Evolutionary conservation across 768 basidiomycete genomes (phyloP).

Genomic region (Boletellus emodensis): DNA sequence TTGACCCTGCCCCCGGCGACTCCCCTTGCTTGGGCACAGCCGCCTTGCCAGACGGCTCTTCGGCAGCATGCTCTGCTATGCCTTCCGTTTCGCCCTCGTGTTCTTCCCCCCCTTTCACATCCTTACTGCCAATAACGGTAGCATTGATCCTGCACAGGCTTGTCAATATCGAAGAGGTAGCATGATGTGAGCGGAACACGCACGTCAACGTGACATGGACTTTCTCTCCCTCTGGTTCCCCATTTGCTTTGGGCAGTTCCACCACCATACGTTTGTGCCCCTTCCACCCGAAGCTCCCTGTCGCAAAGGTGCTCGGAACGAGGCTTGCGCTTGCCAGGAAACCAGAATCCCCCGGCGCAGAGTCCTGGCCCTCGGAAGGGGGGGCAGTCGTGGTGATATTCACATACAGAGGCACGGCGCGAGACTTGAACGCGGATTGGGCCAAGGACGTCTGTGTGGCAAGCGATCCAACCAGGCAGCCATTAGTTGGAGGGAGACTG

Average conservation of each 20-base stretch:
- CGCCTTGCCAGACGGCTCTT: conserved; percentile 26
- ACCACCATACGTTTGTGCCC: conserved; percentile 64
- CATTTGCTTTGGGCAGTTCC: conserved; percentile 52
- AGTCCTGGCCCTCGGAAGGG: conserved; percentile 28
- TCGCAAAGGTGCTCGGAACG: conserved; percentile 56
- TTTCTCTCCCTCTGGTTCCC: conserved; percentile 48
- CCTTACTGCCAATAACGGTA: conserved; percentile 69
- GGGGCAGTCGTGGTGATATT: conserved; percentile 66
- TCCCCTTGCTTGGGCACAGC: conserved; percentile 25
- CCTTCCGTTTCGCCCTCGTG: conserved; percentile 31
- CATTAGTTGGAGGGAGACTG: neutral
- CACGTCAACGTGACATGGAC: conserved; percentile 74
- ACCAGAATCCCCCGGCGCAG: conserved; percentile 50
- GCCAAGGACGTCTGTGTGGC: conserved; percentile 41
- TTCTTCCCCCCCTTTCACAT: conserved; percentile 38
- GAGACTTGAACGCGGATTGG: conserved; percentile 53
- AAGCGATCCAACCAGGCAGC: neutral
- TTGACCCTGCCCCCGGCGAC: conserved; percentile 18
- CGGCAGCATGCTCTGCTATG: conserved; percentile 21
- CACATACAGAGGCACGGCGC: conserved; percentile 66
- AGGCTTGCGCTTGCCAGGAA: conserved; percentile 56
- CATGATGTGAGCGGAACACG: conserved; percentile 28
- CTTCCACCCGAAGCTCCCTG: conserved; percentile 86
- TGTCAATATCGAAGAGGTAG: neutral
- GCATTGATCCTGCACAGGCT: conserved; percentile 60